phyloP scores from a whole-genome alignment of 768 basidiomycete species.

The Suillus ampliporus region DNA sequence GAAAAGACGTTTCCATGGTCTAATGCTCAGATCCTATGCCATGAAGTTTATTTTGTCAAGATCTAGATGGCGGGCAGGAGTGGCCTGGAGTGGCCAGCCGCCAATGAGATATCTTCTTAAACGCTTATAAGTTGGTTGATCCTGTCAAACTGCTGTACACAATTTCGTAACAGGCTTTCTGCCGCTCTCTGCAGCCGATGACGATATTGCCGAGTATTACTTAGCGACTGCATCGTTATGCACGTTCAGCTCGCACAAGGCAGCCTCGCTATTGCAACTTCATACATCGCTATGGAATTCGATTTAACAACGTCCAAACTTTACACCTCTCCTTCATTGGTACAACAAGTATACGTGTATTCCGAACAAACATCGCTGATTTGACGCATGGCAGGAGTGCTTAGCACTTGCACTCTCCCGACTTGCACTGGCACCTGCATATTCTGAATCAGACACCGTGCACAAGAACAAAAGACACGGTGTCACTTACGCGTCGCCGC shows the following conservation, averaged over 20 bases:
- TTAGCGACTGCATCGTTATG: not conserved
- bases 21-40: not conserved
- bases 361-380: not conserved
- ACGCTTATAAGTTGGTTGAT: not conserved
- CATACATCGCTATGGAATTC: not conserved
- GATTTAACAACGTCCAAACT: not conserved
- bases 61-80: too few species aligned
- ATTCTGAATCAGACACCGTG: not conserved
- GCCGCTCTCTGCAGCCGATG: not conserved
- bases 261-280: not conserved
- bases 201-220: not conserved
- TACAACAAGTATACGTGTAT: not conserved
- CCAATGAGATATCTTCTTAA: not conserved
- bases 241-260: not conserved
- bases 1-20: not conserved
- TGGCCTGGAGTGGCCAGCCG: too few species aligned
- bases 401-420: constrained; percentile 9
- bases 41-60: too few species aligned
- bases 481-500: not conserved
- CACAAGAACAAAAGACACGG: not conserved
- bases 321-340: not conserved
- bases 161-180: not conserved
- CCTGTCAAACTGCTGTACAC: not conserved
- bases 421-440: not conserved
- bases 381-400: not conserved